Percentiles rank a stretch among this genome's conserved stretches.
Conservation (phyloP, 2,329 filamentous ascomycete species). For the Sclerotinia subarctica region DNA sequence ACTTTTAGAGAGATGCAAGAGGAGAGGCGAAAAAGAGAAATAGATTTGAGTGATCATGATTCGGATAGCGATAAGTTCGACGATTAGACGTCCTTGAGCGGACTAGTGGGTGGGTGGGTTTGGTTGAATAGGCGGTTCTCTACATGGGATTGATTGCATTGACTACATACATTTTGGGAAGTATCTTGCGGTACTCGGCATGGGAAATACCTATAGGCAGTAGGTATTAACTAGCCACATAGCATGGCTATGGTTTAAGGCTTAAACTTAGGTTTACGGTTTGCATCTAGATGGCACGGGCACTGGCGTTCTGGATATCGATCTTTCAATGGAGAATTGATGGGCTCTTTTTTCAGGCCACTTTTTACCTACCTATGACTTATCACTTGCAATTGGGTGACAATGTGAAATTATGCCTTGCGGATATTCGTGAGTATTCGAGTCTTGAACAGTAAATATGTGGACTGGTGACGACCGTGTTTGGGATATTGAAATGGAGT, state of each 20-base stretch:
- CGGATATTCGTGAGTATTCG: neutral
- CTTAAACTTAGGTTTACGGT: too few species aligned
- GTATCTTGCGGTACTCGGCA: neutral
- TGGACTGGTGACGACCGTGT: too few species aligned
- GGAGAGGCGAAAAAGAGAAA: constrained; percentile 61
- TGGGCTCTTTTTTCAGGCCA: neutral
- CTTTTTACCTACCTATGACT: neutral
- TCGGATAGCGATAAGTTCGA: constrained; percentile 47
- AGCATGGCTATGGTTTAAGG: neutral
- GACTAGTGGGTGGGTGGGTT: neutral
- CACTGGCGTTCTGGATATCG: constrained; percentile 3
- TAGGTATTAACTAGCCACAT: neutral
- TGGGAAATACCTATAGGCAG: neutral
- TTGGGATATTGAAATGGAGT: too few species aligned
- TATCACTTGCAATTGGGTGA: neutral
- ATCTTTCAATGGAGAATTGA: neutral
- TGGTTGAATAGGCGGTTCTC: neutral
- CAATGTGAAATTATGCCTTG: neutral
- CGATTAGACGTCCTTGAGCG: constrained; percentile 26
- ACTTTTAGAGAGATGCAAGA: constrained; percentile 93
- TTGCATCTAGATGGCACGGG: constrained; percentile 12
- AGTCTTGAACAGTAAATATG: too few species aligned
- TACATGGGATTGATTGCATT: neutral
- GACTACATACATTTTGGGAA: neutral
- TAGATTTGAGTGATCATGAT: constrained; percentile 39